Conservation (phyloP, 78 protist species). For the Bodo saltans region DNA sequence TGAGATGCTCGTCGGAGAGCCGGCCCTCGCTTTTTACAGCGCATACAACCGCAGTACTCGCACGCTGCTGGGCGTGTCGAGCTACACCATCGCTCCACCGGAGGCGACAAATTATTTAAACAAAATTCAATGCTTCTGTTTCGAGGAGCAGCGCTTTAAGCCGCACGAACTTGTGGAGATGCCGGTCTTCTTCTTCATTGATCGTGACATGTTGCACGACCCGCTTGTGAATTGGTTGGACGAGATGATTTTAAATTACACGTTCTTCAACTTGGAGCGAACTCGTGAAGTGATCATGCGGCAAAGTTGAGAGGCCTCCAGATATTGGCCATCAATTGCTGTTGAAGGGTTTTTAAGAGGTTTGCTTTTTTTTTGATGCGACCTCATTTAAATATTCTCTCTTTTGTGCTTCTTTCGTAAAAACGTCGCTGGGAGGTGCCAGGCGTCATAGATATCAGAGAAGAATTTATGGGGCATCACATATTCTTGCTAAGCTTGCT, state of each 20-base stretch:
- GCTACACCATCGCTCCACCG: constrained; percentile 74
- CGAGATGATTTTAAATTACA: constrained; percentile 28
- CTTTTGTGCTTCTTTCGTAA: too few species aligned
- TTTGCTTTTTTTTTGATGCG: too few species aligned
- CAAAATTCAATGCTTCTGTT: constrained; percentile 92
- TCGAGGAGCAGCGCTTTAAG: constrained; percentile 80
- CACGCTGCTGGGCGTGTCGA: constrained; percentile 74
- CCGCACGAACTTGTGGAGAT: constrained; percentile 83
- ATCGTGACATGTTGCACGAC: constrained; percentile 71
- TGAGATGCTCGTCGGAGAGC: constrained; percentile 53
- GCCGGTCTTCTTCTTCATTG: constrained; percentile 93
- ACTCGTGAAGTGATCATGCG: neutral
- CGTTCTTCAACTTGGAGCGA: constrained; percentile 21
- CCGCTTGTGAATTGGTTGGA: neutral
- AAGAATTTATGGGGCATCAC: too few species aligned
- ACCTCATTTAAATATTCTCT: too few species aligned
- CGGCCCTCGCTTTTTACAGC: constrained; percentile 68
- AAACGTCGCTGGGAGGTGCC: too few species aligned
- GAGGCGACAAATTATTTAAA: constrained; percentile 73
- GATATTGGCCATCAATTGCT: too few species aligned
- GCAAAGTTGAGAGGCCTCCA: too few species aligned
- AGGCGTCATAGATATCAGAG: too few species aligned
- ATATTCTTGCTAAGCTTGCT: too few species aligned
- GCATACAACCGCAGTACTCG: constrained; percentile 65
- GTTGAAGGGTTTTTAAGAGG: too few species aligned